Evolutionary conservation across 2,329 filamentous ascomycete genomes (phyloP).

Genomic region (Penicillium sumatraense): DNA sequence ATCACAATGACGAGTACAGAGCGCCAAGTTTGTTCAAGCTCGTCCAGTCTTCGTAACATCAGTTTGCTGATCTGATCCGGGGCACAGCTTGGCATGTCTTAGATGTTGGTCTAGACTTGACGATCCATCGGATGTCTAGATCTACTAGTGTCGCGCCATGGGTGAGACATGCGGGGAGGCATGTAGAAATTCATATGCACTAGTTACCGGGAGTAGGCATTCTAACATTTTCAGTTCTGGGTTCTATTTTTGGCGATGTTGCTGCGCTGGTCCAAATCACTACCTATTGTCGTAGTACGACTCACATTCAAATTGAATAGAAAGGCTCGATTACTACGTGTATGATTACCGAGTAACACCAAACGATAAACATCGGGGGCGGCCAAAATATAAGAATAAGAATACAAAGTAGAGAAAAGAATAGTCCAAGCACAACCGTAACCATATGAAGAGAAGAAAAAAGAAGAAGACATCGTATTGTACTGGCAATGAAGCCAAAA

Average conservation of each 20-base stretch:
- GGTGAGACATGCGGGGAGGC: background rate
- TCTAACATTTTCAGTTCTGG: too few relatives aligned
- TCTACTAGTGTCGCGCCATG: background rate
- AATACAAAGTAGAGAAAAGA: slow-evolving; percentile 17
- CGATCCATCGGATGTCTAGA: background rate
- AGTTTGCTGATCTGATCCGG: too few relatives aligned
- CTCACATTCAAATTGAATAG: too few relatives aligned
- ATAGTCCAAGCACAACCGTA: too few relatives aligned
- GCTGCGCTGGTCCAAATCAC: too few relatives aligned
- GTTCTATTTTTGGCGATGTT: too few relatives aligned
- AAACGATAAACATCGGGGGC: slow-evolving; percentile 6
- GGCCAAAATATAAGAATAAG: slow-evolving; percentile 10
- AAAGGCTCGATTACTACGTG: slow-evolving; percentile 17
- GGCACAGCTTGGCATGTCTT: background rate
- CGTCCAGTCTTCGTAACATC: too few relatives aligned
- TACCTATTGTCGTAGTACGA: too few relatives aligned
- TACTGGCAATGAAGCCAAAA: background rate
- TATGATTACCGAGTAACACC: slow-evolving; percentile 8
- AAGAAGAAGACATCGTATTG: slow-evolving; percentile 2
- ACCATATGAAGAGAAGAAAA: background rate
- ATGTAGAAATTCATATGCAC: too few relatives aligned
- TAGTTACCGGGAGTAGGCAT: too few relatives aligned
- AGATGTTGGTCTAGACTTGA: background rate
- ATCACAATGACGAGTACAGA: too few relatives aligned
- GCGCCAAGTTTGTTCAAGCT: too few relatives aligned